Evolutionary conservation across 208 protist species (phyloP), one percentile per base, ranked within the genome.

Genomic region (Strigomonas culicis): DNA sequence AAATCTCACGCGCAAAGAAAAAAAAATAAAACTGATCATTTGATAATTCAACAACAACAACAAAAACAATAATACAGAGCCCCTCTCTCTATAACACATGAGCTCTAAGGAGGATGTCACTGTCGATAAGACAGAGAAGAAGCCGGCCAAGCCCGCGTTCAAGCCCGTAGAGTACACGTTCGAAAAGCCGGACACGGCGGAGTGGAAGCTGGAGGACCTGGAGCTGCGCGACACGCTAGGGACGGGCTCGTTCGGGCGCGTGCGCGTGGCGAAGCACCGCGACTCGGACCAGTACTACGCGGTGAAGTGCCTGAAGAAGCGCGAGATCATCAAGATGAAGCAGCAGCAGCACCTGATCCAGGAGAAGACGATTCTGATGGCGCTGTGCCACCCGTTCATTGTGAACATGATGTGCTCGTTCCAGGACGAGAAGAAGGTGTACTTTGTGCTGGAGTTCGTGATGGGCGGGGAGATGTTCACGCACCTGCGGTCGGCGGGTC

Each of bases 401-500:
- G 94, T 98, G 36, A 86, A 85, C 71, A 82, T 98, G 72, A 79
- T 97, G 72, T 96, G 86, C 70, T 88, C 95, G 15, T 98, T 98
- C 70, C 95, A 98, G 82, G 97, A 93, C 51, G 84, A 93, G 13
- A 76, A 82, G 56, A 83, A 88, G 60, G 75, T 98, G 57, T 98
- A 97, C 79, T 74, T 98, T 68, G 80, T 98, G 56, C 69, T 98
- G 52, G 91, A 98, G 70, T 98, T 93, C 63, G 80, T 98, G 60
- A 89, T 94, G 74, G 95, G 95, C 34, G 88, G 90, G 0, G 88
- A 94, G 82, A 84, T 96, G 77, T 93, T 94, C 74, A 91, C 82
- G 39, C 91, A 96, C 77, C 82, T 97, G 64, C 84, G 86, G 47
- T 81, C 84, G 2, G 79, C 85, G 17, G 81, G 82, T n/a, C 71